Percentiles rank a stretch among this genome's conserved stretches.
Conservation (phyloP, 495 filamentous ascomycete genomes). For the Penicillium antarcticum region DNA sequence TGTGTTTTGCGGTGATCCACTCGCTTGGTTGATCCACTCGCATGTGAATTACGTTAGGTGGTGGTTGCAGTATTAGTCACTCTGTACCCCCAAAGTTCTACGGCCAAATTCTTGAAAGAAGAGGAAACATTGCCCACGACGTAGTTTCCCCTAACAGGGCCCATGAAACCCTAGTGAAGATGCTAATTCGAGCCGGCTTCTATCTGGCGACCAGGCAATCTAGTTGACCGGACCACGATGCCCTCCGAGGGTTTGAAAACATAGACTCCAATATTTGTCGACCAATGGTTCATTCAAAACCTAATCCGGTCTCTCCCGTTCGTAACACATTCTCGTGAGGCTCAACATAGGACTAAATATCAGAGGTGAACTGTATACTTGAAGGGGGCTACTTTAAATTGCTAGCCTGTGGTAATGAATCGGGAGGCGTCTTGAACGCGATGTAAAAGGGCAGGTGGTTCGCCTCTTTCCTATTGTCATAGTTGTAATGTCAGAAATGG, state of each 20-base stretch:
- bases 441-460: background rate
- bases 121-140: no score
- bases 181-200: background rate
- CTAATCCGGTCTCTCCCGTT: slow-evolving; percentile 14
- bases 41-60: no score
- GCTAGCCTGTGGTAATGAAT: slow-evolving; percentile 21
- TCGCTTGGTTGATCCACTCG: no score
- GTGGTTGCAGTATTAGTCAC: no score
- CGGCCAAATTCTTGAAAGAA: no score
- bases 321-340: slow-evolving; percentile 16
- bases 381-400: slow-evolving; percentile 29
- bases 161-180: no score
- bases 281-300: slow-evolving; percentile 10
- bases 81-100: no score
- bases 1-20: no score
- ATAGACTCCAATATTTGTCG: slow-evolving; percentile 12
- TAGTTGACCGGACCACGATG: slow-evolving; percentile 1
- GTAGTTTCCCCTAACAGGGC: no score
- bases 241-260: slow-evolving; percentile 8
- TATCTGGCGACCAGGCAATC: background rate
- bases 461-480: background rate
- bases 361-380: slow-evolving; percentile 28
- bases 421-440: slow-evolving; percentile 28
- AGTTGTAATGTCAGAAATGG: background rate
- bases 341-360: slow-evolving; percentile 26